phyloP scores from a whole-genome alignment of 129 eudicot species.

The Heracleum sosnowskyi region DNA sequence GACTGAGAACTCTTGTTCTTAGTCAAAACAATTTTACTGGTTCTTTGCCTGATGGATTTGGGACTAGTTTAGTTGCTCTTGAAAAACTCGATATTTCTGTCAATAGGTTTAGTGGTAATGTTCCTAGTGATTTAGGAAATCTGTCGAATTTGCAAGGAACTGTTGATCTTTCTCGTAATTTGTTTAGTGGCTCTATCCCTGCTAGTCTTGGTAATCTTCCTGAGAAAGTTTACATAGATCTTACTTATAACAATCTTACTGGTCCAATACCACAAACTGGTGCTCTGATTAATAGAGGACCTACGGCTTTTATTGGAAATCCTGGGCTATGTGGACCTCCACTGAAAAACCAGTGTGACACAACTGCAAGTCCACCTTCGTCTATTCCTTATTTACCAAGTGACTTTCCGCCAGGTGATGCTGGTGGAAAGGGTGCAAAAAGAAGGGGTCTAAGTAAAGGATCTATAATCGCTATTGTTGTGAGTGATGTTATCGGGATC shows the following conservation, averaged over 20 bases:
- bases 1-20: constrained; percentile 66
- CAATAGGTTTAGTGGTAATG: constrained; percentile 47
- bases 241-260: constrained; percentile 73
- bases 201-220: constrained; percentile 93
- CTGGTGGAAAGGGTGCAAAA: constrained; percentile 21
- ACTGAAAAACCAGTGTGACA: constrained; percentile 60
- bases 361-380: constrained; percentile 58
- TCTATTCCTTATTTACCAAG: constrained; percentile 66
- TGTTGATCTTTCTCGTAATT: constrained; percentile 75
- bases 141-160: constrained; percentile 84
- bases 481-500: constrained; percentile 76
- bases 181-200: constrained; percentile 86
- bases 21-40: constrained; percentile 78
- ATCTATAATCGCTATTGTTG: constrained; percentile 54
- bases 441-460: constrained; percentile 65
- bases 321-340: constrained; percentile 61
- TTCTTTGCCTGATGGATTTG: constrained; percentile 63
- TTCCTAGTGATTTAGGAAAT: constrained; percentile 79
- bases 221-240: constrained; percentile 91
- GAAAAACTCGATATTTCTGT: constrained; percentile 68
- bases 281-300: constrained; percentile 90
- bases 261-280: constrained; percentile 96
- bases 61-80: constrained; percentile 47
- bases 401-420: constrained; percentile 26
- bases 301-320: constrained; percentile 93